A percentile compares a stretch with the other conserved stretches of the same genome.
phyloP scores from a whole-genome alignment of 2,329 filamentous ascomycete genomes.

The Albophoma yamanashiensis region DNA sequence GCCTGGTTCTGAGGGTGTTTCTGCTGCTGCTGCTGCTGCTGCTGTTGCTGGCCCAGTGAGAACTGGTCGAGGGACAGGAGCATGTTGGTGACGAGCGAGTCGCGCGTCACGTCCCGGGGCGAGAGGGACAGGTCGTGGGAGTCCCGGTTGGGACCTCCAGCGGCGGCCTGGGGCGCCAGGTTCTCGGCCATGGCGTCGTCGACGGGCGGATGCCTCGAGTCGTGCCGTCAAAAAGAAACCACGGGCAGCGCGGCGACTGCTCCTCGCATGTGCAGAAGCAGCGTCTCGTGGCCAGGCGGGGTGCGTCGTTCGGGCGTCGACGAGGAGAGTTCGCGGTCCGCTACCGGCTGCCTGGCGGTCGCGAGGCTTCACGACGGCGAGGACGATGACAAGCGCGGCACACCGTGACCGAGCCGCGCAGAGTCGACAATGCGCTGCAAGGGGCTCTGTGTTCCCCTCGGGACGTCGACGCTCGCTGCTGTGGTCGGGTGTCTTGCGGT shows the following conservation, averaged over 20 bases:
- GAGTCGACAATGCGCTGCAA: neutral
- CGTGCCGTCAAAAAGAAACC: slow-evolving; percentile 12
- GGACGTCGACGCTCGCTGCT: neutral
- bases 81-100: slow-evolving; percentile 94
- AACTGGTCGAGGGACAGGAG: slow-evolving; percentile 85
- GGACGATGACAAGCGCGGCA: neutral
- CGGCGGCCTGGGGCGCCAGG: slow-evolving; percentile 6
- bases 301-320: neutral
- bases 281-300: neutral
- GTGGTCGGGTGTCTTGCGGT: neutral
- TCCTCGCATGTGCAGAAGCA: neutral
- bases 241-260: slow-evolving; percentile 6
- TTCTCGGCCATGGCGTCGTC: slow-evolving; percentile 15
- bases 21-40: slow-evolving; percentile 2
- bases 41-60: slow-evolving; percentile 37
- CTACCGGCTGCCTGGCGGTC: neutral
- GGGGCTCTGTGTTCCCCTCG: neutral
- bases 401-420: neutral
- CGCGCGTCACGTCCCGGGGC: slow-evolving; percentile 65
- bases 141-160: slow-evolving; percentile 34
- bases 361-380: neutral
- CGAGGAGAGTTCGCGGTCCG: neutral
- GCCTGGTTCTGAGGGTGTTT: neutral
- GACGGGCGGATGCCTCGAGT: slow-evolving; percentile 5
- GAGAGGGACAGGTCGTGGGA: slow-evolving; percentile 82